Conservation (phyloP, 2,329 filamentous ascomycete species). For the Tricladium varicosporioides region DNA sequence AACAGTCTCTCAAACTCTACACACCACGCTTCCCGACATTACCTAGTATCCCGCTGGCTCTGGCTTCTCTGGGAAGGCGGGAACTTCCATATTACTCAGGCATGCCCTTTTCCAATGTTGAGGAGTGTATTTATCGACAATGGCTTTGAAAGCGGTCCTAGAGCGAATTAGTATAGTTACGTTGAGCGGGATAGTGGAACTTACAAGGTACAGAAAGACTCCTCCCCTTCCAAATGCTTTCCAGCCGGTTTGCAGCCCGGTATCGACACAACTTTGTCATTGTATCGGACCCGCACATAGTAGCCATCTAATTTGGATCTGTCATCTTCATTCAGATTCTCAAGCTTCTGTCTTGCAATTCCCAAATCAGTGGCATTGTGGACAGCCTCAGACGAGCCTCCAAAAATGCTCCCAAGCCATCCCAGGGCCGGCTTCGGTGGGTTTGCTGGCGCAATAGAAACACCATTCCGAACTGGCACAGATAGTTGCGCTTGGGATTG, state of each 20-base stretch:
- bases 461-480: conserved; percentile 29
- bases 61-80: conserved; percentile 30
- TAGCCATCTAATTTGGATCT: conserved; percentile 65
- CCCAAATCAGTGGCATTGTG: conserved; percentile 33
- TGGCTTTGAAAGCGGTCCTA: conserved; percentile 83
- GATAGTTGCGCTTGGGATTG: conserved; percentile 38
- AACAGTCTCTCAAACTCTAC: neutral
- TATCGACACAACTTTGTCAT: conserved; percentile 77
- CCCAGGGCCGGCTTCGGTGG: conserved; percentile 14
- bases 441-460: conserved; percentile 2
- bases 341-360: conserved; percentile 60
- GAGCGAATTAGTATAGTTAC: conserved; percentile 2
- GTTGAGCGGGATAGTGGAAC: conserved; percentile 30
- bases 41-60: conserved; percentile 34
- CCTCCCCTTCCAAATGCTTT: conserved; percentile 83
- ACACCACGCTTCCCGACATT: neutral
- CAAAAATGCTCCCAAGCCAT: conserved; percentile 30
- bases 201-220: conserved; percentile 86
- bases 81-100: conserved; percentile 49
- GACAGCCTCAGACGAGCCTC: conserved; percentile 23
- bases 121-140: conserved; percentile 89
- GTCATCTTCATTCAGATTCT: conserved; percentile 55
- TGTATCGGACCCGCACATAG: conserved; percentile 89
- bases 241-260: conserved; percentile 75
- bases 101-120: conserved; percentile 71